Percentiles rank a stretch among this genome's conserved stretches.
Evolutionary conservation across 1,284 basidiomycete genomes (phyloP).

Genomic region (Ganoderma resinaceum): DNA sequence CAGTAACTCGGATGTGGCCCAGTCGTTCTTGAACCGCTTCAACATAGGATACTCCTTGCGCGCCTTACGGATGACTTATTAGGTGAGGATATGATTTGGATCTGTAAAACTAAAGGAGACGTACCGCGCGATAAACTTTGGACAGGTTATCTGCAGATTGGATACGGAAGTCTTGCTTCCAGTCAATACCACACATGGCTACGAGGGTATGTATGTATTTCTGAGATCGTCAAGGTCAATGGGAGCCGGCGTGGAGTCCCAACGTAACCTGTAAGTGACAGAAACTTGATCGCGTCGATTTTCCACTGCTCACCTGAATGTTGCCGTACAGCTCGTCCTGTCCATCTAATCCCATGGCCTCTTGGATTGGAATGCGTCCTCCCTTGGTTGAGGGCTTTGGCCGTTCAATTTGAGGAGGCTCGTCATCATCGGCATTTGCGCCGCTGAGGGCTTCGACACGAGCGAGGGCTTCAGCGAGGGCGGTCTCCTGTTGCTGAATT

Average conservation of each 20-base stretch:
- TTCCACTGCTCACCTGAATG: conserved; percentile 12
- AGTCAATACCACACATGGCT: conserved; percentile 4
- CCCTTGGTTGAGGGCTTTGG: neutral
- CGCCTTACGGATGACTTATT: conserved; percentile 6
- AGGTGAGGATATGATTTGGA: neutral
- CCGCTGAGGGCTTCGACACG: neutral
- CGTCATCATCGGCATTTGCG: neutral
- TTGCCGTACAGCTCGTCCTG: neutral
- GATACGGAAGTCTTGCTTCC: conserved; percentile 15
- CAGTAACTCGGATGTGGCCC: conserved; percentile 3
- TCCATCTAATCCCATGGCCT: neutral
- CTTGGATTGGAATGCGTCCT: neutral
- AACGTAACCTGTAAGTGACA: too few relatives aligned
- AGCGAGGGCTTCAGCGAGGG: neutral
- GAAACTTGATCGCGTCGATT: too few relatives aligned
- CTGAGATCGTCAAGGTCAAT: neutral
- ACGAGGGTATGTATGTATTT: conserved; percentile 12
- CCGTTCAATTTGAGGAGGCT: neutral
- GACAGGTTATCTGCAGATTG: conserved; percentile 9
- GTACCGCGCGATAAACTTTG: conserved; percentile 5
- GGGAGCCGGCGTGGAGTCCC: neutral
- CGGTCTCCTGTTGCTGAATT: neutral
- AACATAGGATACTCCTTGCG: conserved; percentile 13
- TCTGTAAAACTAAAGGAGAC: neutral
- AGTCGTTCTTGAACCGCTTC: conserved; percentile 3